These are phyloP conservation scores for Pestalotiopsis sp. DNA, from an alignment of 2,329 filamentous ascomycete genomes.

Conservation along the genomic window DNA sequence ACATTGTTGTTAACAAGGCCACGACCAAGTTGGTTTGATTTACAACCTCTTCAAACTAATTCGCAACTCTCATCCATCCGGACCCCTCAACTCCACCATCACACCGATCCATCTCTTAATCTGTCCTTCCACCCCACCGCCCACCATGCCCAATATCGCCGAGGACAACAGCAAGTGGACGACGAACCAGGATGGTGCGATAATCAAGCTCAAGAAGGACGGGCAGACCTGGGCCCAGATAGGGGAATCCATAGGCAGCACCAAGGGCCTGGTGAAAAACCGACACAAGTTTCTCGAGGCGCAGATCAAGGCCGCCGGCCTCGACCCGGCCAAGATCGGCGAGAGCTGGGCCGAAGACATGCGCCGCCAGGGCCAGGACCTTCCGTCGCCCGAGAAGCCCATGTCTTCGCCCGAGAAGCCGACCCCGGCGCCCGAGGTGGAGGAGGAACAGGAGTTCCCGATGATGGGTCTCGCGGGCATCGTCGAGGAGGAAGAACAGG, in stretches of 20 bases:
- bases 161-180: conserved; percentile 21
- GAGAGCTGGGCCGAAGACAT: conserved; percentile 13
- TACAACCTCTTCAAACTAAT: too few relatives aligned
- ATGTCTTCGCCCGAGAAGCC: neutral
- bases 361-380: neutral
- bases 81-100: too few relatives aligned
- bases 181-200: conserved; percentile 21
- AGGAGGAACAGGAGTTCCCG: neutral
- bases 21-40: too few relatives aligned
- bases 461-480: too few relatives aligned
- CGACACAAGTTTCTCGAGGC: conserved; percentile 18
- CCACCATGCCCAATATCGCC: neutral
- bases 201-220: conserved; percentile 20
- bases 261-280: conserved; percentile 16
- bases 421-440: neutral
- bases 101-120: too few relatives aligned
- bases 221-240: conserved; percentile 17
- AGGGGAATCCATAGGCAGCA: conserved; percentile 21
- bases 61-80: too few relatives aligned
- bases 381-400: conserved; percentile 1
- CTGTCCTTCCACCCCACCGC: too few relatives aligned
- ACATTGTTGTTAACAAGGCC: too few relatives aligned
- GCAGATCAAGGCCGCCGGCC: neutral
- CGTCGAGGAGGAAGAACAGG: neutral
- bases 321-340: conserved; percentile 1